Evolutionary conservation across 257 asterid genomes (phyloP), one percentile per base, ranked within the genome.

Genomic region (Solanum arcanum): DNA sequence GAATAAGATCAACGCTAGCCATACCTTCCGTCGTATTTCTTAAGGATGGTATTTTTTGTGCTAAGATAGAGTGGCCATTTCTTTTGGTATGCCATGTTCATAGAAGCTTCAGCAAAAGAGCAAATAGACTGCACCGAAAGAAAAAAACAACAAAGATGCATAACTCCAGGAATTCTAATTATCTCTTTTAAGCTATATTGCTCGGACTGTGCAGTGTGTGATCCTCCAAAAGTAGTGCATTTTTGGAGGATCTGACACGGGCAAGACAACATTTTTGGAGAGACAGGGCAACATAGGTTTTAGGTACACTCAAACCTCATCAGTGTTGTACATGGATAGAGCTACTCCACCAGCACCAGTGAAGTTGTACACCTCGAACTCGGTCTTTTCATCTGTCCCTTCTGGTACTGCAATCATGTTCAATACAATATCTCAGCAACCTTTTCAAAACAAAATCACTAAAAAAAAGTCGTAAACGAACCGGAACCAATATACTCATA

Each of bases 51-150:
- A 75, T 97, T 96, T 92, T 97, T 97, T 69, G 99, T 97, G 93
- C 99, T 97, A 88, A 97, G 99, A 91, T 96, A 97, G 85, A 97
- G 91, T 7, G 99, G 99, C 99, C 99, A 97, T 92, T 96, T 97
- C 89, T 96, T 97, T 94, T 88, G 91, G 88, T 89, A 94, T 12
- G 99, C 99, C 62, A 92, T 90, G 92, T 87, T 95, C 99, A 97
- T 96, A 56, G 99, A 97, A 90, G 99, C 95, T 27, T 97, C 99
- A 42, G 98, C 99, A 87, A 97, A 97, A 69, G 99, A 86, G 87
- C 86, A 92, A 87, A 97, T 94, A 25, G 99, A 97, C 99, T 97
- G 91, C 86, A 85, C 23, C 85, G 29, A 62, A 76, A 81, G 62
- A 87, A 85, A 90, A 86, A 77, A 18, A 68, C 12, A 77, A 23